phyloP scores from a whole-genome alignment of 2,329 filamentous ascomycete species.

The Diplodia intermedia region DNA sequence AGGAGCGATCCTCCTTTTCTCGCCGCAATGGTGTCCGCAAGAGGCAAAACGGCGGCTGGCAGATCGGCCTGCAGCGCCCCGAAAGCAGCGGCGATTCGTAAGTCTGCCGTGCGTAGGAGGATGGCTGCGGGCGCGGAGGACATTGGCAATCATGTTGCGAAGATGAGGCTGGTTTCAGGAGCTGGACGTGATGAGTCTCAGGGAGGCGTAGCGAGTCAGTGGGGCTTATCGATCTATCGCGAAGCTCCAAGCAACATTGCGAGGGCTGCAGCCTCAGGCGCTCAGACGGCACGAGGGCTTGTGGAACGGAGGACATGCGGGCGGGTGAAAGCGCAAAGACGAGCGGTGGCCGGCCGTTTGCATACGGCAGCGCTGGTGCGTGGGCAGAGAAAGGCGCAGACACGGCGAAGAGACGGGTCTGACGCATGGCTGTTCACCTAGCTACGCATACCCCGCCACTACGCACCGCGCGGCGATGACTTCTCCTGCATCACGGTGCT shows the following conservation, averaged over 20 bases:
- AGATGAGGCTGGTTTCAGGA: constrained; percentile 28
- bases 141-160: constrained; percentile 18
- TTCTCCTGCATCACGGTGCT: constrained; percentile 15
- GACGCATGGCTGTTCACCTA: constrained; percentile 21
- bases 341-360: constrained; percentile 18
- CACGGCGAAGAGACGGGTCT: constrained; percentile 19
- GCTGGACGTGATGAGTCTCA: constrained; percentile 16
- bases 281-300: constrained; percentile 1
- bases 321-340: background rate
- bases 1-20: constrained; percentile 30
- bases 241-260: background rate
- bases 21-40: constrained; percentile 15
- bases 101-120: constrained; percentile 7
- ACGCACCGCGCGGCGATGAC: constrained; percentile 6
- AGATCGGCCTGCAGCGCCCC: constrained; percentile 1
- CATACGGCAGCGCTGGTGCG: background rate
- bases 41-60: background rate
- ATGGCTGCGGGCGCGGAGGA: background rate
- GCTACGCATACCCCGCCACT: constrained; percentile 19
- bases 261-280: constrained; percentile 1
- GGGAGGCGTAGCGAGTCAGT: constrained; percentile 26
- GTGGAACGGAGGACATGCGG: background rate
- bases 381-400: constrained; percentile 9
- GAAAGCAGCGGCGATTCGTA: constrained; percentile 19
- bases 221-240: constrained; percentile 25